Evolutionary conservation across 306 rosid species (phyloP).

Genomic region (apple (Malus domestica)): ASM211411v1 NC_041803.1:947001-947500

Average conservation of each 20-base stretch:
- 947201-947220: slow-evolving; percentile 4
- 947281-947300: slow-evolving; percentile 54
- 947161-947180: slow-evolving; percentile 99
- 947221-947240: background rate
- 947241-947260: slow-evolving; percentile 31
- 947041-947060: background rate
- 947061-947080: slow-evolving; percentile 4
- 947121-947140: slow-evolving; percentile 42
- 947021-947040: background rate
- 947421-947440: background rate
- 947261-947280: slow-evolving; percentile 78
- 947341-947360: background rate
- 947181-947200: slow-evolving; percentile 15
- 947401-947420: slow-evolving; percentile 3
- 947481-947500: slow-evolving; percentile 12
- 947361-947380: background rate
- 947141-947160: slow-evolving; percentile 54
- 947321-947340: slow-evolving; percentile 15
- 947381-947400: slow-evolving; percentile 6
- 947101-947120: slow-evolving; percentile 26
- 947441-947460: background rate
- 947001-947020: background rate
- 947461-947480: background rate
- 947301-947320: slow-evolving; percentile 34
- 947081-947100: slow-evolving; percentile 53